Conservation (phyloP, 805 yeast species). For the Ogataea trehaloabstinens region DNA sequence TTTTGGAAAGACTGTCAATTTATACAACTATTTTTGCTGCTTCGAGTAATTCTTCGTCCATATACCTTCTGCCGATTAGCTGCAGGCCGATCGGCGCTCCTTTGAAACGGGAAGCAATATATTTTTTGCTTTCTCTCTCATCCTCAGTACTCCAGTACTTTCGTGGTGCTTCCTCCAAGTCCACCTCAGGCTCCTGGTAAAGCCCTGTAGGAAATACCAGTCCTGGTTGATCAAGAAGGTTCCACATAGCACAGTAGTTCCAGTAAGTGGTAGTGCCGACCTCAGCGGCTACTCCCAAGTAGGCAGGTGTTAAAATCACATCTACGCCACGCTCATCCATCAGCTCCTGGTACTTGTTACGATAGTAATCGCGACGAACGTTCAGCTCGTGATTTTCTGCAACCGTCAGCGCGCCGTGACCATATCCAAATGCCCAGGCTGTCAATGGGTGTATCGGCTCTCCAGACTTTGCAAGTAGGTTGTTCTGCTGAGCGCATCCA, state of each 20-base stretch:
- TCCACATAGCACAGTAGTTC: conserved; percentile 77
- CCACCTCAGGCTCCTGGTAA: conserved; percentile 49
- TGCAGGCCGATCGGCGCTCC: conserved; percentile 58
- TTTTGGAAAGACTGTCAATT: too few relatives aligned
- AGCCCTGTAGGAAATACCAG: conserved; percentile 62
- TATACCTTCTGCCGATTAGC: conserved; percentile 50
- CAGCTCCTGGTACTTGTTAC: conserved; percentile 52
- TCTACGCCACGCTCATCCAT: conserved; percentile 57
- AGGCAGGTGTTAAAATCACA: conserved; percentile 63
- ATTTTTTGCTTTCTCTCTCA: conserved; percentile 43
- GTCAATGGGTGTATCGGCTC: conserved; percentile 68
- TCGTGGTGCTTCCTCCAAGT: conserved; percentile 42
- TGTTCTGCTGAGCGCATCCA: conserved; percentile 58
- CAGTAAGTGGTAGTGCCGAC: conserved; percentile 55
- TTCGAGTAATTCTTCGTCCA: conserved; percentile 52
- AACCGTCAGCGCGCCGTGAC: conserved; percentile 52
- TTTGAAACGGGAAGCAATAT: conserved; percentile 42
- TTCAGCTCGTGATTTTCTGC: conserved; percentile 56
- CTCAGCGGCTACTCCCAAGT: conserved; percentile 65
- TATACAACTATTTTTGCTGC: too few relatives aligned
- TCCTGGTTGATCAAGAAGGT: conserved; percentile 67
- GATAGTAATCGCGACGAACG: conserved; percentile 51
- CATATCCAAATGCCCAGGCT: conserved; percentile 55
- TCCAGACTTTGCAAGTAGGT: conserved; percentile 54
- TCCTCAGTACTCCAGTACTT: conserved; percentile 45